Conservation (phyloP, 1,284 basidiomycete genomes). For the Somion occarium region DNA sequence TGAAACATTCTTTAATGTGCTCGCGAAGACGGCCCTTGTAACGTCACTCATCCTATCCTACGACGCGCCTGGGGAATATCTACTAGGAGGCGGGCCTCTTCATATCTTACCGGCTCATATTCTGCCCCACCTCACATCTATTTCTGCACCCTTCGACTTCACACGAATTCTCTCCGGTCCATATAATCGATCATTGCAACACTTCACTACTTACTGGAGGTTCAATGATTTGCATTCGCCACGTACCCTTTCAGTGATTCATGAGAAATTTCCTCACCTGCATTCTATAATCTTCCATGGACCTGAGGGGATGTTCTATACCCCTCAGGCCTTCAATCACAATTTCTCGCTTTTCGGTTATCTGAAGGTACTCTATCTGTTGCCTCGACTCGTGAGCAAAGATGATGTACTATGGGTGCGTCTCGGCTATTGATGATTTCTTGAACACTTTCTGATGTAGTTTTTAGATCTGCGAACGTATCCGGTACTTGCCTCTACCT, state of each 20-base stretch:
- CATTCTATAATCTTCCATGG: no score
- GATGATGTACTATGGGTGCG: not conserved
- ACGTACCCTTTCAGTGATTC: no score
- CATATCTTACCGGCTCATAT: not conserved
- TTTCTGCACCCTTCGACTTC: not conserved
- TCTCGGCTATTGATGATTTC: not conserved
- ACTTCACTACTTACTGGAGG: not conserved
- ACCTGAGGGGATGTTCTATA: not conserved
- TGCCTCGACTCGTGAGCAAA: not conserved
- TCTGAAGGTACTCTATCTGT: not conserved
- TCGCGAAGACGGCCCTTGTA: not conserved
- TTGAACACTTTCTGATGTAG: no score
- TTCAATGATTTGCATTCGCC: no score
- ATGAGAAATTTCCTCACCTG: no score
- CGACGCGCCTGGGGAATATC: not conserved
- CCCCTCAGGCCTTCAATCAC: no score
- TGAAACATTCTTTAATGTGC: not conserved
- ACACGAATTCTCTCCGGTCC: not conserved
- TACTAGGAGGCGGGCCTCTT: not conserved
- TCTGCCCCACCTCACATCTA: not conserved
- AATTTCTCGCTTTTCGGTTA: not conserved
- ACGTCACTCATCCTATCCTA: not conserved
- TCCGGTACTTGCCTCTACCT: not conserved
- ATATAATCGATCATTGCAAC: not conserved
- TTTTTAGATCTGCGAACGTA: not conserved